phyloP scores from a whole-genome alignment of 352 stramenopile species.

The Phytophthora multivora region DNA sequence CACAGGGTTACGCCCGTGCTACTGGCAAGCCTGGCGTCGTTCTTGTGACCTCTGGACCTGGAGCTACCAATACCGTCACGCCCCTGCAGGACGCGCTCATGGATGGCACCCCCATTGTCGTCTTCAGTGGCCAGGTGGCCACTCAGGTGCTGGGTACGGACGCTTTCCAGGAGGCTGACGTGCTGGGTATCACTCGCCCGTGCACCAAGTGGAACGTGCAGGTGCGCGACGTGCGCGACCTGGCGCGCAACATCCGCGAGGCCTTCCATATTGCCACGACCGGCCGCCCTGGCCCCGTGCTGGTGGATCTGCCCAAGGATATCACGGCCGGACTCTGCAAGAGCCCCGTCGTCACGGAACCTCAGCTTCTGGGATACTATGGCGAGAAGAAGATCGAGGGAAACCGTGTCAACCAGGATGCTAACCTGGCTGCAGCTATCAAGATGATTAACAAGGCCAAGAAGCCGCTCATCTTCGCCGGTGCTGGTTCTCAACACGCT shows the following conservation, averaged over 20 bases:
- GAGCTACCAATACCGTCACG: constrained; percentile 95
- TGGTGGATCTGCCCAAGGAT: constrained; percentile 97
- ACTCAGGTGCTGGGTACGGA: constrained; percentile 91
- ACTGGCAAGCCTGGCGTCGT: constrained; percentile 91
- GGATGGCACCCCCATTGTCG: constrained; percentile 94
- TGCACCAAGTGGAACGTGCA: constrained; percentile 98
- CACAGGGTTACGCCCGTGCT: constrained; percentile 82
- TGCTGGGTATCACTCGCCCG: constrained; percentile 86
- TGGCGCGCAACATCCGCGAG: constrained; percentile 95
- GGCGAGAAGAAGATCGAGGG: constrained; percentile 81
- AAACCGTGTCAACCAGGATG: constrained; percentile 83
- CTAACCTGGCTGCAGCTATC: constrained; percentile 68
- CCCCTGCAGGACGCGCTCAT: constrained; percentile 94
- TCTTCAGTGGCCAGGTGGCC: constrained; percentile 94
- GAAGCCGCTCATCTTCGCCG: constrained; percentile 96
- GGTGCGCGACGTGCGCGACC: constrained; percentile 94
- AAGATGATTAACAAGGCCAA: constrained; percentile 94
- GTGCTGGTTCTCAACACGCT: constrained; percentile 89
- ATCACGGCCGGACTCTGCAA: constrained; percentile 87
- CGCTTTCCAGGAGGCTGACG: constrained; percentile 92
- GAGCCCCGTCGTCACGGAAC: constrained; percentile 68
- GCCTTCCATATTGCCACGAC: constrained; percentile 96
- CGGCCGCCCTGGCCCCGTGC: constrained; percentile 92
- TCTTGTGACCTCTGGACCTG: constrained; percentile 93
- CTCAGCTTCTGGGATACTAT: constrained; percentile 86